phyloP scores from a whole-genome alignment of 2,329 filamentous ascomycete species.

The Ophiostoma populinum region DNA sequence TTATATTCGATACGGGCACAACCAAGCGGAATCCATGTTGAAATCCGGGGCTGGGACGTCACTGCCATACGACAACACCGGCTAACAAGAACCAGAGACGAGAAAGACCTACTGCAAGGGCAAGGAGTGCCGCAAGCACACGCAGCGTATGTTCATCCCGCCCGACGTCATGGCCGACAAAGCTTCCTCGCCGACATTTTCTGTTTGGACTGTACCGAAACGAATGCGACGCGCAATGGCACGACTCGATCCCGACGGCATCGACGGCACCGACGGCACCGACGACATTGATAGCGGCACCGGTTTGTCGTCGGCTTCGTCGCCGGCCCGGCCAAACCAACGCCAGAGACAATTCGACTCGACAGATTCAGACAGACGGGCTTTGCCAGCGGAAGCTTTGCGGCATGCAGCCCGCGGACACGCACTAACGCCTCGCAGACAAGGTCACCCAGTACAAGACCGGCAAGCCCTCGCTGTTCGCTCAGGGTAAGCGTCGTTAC shows the following conservation, averaged over 20 bases:
- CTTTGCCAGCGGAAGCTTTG: too few species aligned
- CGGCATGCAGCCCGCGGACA: too few species aligned
- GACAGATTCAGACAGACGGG: too few species aligned
- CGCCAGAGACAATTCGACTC: not conserved
- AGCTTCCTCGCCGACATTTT: too few species aligned
- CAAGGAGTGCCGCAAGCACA: conserved; percentile 67
- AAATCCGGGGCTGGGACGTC: too few species aligned
- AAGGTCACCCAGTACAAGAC: conserved; percentile 70
- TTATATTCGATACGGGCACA: too few species aligned
- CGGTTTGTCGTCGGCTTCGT: not conserved
- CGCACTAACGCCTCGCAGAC: conserved; percentile 24
- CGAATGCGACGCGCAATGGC: too few species aligned
- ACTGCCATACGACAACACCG: not conserved
- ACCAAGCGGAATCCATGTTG: not conserved
- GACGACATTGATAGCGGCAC: not conserved
- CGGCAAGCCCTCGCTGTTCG: conserved; percentile 21
- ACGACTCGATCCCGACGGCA: too few species aligned
- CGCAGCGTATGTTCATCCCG: conserved; percentile 26
- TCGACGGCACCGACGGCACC: too few species aligned
- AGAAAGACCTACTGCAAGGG: conserved; percentile 23
- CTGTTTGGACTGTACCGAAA: too few species aligned
- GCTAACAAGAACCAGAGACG: conserved; percentile 12
- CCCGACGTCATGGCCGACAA: too few species aligned
- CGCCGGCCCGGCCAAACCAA: too few species aligned
- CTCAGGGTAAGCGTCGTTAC: conserved; percentile 98